Evolutionary conservation across 768 basidiomycete genomes (phyloP), one percentile per base, ranked within the genome.

Genomic region (Fomitopsis pulvina): DNA sequence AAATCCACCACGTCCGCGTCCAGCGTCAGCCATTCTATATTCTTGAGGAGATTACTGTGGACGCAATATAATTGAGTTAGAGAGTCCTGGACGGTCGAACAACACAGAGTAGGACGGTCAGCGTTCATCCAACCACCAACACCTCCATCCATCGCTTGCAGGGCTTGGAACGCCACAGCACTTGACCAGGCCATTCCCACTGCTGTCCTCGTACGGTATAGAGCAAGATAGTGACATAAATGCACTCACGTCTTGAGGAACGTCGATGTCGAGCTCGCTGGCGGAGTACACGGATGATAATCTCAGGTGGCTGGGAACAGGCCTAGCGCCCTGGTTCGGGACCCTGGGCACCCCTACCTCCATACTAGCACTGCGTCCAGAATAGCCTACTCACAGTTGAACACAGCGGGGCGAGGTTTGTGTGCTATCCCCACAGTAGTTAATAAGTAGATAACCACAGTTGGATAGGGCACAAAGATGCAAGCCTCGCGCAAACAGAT

Each of bases 1-100:
- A 69, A 65, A 65, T 53, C 63, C 88, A 67, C 94, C 94, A 61
- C 94, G 88, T 71, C 89, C 89, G 64, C 92, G 87, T 69, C 50
- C 59, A 70, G 85, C 71, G 69, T 92, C 91, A 74, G 91, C 89
- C 89, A 92, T 92, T 63, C 58, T 60, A 47, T 59, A 54, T 49
- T 61, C 55, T 61, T 54, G 51, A 47, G 44, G 50, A 44, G 43
- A 24, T 57, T 44, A 60, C 57, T 58, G 48, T 25, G 52, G 41
- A 57, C 47, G 30, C 51, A 48, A 41, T 29, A 5, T 40, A 30
- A 21, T n/a, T 50, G 57, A 29, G 58, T 66, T 52, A 67, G 64
- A 24, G 26, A 25, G 18, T 8, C 20, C 10, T 6, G 22, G 20
- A 27, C 12, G n/a, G 32, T 4, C n/a, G 7, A 48, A 10, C 40